These are phyloP conservation scores for Limnomonas spitsbergensis DNA, from an alignment of 139 green algal genomes.

Conservation along the genomic window DNA sequence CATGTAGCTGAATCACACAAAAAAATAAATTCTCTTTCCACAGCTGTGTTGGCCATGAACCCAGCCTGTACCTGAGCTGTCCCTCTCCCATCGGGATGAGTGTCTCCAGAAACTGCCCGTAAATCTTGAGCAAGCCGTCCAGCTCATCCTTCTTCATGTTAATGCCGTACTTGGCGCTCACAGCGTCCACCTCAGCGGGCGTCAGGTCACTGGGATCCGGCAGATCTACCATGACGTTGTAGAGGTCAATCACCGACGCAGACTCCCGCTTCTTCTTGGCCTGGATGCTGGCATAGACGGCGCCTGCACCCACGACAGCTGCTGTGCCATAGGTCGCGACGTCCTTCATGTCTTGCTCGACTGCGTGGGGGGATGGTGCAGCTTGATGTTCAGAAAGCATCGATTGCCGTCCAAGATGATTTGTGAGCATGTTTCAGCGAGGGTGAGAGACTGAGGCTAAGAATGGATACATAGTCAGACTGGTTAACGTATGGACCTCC, in stretches of 20 bases:
- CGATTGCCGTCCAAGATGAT: not conserved
- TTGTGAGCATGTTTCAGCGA: not conserved
- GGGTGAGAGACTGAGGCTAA: not conserved
- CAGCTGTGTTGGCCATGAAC: too few species aligned
- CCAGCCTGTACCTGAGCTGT: slow-evolving; percentile 60
- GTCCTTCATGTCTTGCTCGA: slow-evolving; percentile 45
- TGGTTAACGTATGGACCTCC: not conserved
- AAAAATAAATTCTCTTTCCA: too few species aligned
- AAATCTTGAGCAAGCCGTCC: slow-evolving; percentile 45
- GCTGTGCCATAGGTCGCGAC: slow-evolving; percentile 34
- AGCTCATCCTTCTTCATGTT: slow-evolving; percentile 46
- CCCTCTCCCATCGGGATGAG: slow-evolving; percentile 77
- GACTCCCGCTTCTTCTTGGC: slow-evolving; percentile 63
- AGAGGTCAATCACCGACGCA: slow-evolving; percentile 66
- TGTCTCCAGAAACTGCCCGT: slow-evolving; percentile 80
- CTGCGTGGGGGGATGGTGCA: slow-evolving; percentile 14
- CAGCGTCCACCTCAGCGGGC: slow-evolving; percentile 40
- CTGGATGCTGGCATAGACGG: slow-evolving; percentile 36
- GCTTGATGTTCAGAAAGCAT: not conserved
- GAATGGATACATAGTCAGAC: not conserved
- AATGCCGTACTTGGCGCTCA: slow-evolving; percentile 76
- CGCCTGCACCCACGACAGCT: slow-evolving; percentile 43
- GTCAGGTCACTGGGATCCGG: slow-evolving; percentile 55
- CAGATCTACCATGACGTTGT: slow-evolving; percentile 70
- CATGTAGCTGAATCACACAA: too few species aligned